Evolutionary conservation across 192 early-diverging fungal genomes (phyloP), one percentile per base, ranked within the genome.

Genomic region (Backusella liffmaniae): DNA sequence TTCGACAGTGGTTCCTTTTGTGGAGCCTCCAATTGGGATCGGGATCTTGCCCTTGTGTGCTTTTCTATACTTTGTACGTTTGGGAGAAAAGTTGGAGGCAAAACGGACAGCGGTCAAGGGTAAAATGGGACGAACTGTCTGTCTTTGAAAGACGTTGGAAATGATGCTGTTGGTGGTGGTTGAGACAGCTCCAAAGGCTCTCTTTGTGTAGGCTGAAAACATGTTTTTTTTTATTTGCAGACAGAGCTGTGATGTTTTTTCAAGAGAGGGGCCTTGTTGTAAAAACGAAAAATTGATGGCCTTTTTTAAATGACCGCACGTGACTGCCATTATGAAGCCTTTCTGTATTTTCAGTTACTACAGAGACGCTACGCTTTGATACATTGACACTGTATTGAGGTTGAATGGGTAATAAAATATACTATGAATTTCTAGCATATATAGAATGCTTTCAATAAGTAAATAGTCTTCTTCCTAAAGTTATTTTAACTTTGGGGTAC

Each of bases 11-110:
- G 95, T 96, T 42, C 94, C 96, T 78, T 94, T 90, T 9, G 94
- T 91, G 10, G 94, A 96, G 26, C 94, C 94, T 56, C 95, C 95
- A 44, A 86, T 91, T 7, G 90, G 93, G 39, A 91, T 84, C 3
- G 93, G 93, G 59, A 94, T 92, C 72, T 92, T 94, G 18, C 97
- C 97, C 83, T 95, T 94, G 74, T 94, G 92, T 66, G 92, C 89
- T 80, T 96, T 96, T 81, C 91, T 88, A 77, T 93, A 91, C 79
- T 92, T 92, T 67, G 85, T 79, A 72, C 86, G 88, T 51, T 91
- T 90, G 23, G 96, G 95, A 72, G 93, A 91, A 77, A 95, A 84
- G 70, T 90, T 91, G 42, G 90, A 86, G 34, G 88, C 79, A 72
- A 85, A 85, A 29, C 93, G 93, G 15, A 67, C 79, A 62, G 74